Percentiles rank a stretch among this genome's conserved stretches.
phyloP scores from a whole-genome alignment of 2,329 filamentous ascomycete species.

The Pseudocercospora ulei region DNA sequence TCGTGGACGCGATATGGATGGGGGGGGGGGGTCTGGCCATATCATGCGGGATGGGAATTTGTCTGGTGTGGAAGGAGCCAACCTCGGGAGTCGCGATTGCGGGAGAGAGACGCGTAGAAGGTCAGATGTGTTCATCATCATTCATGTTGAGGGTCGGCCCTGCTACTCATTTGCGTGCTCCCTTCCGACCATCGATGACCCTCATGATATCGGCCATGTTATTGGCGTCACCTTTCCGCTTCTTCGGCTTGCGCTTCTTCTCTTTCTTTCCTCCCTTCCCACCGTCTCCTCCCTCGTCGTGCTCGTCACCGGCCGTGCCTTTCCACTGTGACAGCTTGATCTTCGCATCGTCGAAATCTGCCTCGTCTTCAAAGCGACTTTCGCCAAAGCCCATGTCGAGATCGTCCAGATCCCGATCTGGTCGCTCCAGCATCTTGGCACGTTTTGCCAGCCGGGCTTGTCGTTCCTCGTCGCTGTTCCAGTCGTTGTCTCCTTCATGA shows the following conservation, averaged over 20 bases:
- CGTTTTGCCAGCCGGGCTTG: conserved; percentile 56
- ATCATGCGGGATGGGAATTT: background rate
- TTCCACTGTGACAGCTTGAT: conserved; percentile 60
- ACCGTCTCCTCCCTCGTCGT: too few species aligned
- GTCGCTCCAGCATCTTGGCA: conserved; percentile 57
- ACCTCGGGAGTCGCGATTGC: too few species aligned
- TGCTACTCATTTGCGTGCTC: conserved; percentile 25
- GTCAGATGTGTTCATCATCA: conserved; percentile 2
- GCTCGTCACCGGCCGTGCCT: conserved; percentile 43
- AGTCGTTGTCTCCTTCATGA: conserved; percentile 38
- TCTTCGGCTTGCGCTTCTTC: conserved; percentile 67
- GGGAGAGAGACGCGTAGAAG: conserved; percentile 2
- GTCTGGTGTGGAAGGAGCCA: background rate
- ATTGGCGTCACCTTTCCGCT: conserved; percentile 42
- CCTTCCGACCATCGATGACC: conserved; percentile 31
- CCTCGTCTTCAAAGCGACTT: conserved; percentile 77
- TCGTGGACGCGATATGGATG: too few species aligned
- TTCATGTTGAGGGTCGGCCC: background rate
- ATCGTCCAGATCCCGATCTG: conserved; percentile 75
- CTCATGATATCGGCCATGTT: conserved; percentile 31
- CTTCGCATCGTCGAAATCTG: conserved; percentile 51
- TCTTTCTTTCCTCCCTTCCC: too few species aligned
- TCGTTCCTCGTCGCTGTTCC: conserved; percentile 43
- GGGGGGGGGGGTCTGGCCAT: too few species aligned
- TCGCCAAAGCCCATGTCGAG: conserved; percentile 91